Percentiles rank a stretch among this genome's conserved stretches.
Conservation (phyloP, 2,329 filamentous ascomycete species). For the Aspergillus pseudotamarii region DNA sequence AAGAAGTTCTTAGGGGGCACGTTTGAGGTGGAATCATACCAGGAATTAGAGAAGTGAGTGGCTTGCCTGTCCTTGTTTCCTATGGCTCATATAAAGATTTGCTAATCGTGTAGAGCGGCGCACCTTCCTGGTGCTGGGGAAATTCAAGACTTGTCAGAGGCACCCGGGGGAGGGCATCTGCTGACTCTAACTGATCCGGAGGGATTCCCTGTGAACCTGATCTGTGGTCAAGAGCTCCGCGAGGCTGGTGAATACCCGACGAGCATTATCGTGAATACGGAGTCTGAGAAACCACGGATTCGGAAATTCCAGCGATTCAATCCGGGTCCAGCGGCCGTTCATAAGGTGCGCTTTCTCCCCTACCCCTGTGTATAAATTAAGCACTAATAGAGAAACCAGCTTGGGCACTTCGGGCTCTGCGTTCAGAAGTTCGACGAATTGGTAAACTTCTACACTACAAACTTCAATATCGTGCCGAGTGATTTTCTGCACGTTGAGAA, state of each 20-base stretch:
- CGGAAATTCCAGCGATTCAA: constrained; percentile 34
- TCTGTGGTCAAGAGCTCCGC: constrained; percentile 39
- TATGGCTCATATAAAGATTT: too few species aligned
- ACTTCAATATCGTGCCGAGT: constrained; percentile 35
- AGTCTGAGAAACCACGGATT: constrained; percentile 31
- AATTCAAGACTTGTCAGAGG: constrained; percentile 36
- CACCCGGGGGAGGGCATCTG: constrained; percentile 44
- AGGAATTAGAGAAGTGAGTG: constrained; percentile 46
- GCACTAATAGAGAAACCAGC: constrained; percentile 11
- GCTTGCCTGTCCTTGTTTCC: too few species aligned
- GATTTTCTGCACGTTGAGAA: constrained; percentile 34
- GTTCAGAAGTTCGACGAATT: constrained; percentile 27
- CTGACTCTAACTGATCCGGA: constrained; percentile 44
- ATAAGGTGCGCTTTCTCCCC: constrained; percentile 28
- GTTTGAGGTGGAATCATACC: constrained; percentile 46
- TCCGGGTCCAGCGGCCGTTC: constrained; percentile 33
- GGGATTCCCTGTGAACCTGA: constrained; percentile 44
- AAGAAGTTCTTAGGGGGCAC: constrained; percentile 41
- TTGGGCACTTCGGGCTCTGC: constrained; percentile 35
- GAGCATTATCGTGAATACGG: constrained; percentile 30
- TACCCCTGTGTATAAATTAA: neutral
- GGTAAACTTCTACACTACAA: constrained; percentile 32
- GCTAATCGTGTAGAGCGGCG: constrained; percentile 16
- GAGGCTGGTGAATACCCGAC: constrained; percentile 19
- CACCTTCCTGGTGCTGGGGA: constrained; percentile 30